Percentiles rank a stretch among this genome's conserved stretches.
These are phyloP conservation scores for Ceratobasidium sp. DNA, from an alignment of 1,284 basidiomycete genomes.

Conservation along the genomic window DNA sequence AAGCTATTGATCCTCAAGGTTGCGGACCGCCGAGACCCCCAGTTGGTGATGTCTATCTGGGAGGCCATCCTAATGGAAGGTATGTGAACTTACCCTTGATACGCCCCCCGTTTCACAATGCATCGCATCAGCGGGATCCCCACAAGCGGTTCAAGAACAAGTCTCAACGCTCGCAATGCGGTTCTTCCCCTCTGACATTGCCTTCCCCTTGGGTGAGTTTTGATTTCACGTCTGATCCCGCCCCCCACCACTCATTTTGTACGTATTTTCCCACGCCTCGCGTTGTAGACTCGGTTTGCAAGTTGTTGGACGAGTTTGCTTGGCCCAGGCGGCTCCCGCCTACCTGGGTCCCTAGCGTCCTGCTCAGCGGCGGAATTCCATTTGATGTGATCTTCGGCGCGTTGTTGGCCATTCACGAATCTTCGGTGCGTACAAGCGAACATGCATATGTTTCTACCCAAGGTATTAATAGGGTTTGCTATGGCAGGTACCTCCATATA, in stretches of 20 bases:
- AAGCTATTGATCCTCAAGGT: conserved; percentile 92
- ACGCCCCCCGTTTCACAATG: conserved; percentile 38
- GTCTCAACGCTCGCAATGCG: conserved; percentile 76
- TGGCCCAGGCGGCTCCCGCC: conserved; percentile 66
- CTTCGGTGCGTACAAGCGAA: conserved; percentile 63
- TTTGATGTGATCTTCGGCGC: conserved; percentile 81
- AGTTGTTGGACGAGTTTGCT: conserved; percentile 70
- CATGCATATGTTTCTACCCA: not conserved
- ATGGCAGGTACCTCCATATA: conserved; percentile 83
- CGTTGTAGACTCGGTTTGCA: conserved; percentile 66
- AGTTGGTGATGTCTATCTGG: conserved; percentile 85
- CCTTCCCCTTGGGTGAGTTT: conserved; percentile 76
- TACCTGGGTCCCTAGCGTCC: conserved; percentile 79
- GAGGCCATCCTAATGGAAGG: conserved; percentile 81
- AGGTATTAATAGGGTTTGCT: not conserved
- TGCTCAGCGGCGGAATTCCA: conserved; percentile 77
- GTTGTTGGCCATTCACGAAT: conserved; percentile 84
- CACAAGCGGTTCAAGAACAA: conserved; percentile 66
- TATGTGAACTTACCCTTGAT: conserved; percentile 50
- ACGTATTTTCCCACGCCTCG: not conserved
- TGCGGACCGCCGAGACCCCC: conserved; percentile 87
- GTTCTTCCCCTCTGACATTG: conserved; percentile 89
- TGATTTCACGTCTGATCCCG: conserved; percentile 18
- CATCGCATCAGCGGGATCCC: conserved; percentile 62
- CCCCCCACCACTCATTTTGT: not conserved